Conservation (phyloP, 352 stramenopile genomes). For the Blastocystis sp. region DNA sequence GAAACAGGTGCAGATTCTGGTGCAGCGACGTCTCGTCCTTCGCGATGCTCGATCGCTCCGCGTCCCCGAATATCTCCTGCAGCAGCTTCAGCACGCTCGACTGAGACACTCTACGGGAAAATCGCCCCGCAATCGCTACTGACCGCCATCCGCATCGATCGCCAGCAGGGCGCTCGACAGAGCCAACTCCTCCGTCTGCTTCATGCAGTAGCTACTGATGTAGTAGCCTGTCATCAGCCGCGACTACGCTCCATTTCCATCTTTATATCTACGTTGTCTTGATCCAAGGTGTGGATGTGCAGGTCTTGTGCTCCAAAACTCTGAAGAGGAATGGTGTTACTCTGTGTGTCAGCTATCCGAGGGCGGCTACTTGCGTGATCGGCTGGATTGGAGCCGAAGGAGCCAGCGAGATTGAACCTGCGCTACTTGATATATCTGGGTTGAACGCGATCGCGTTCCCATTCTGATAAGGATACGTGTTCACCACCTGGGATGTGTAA, state of each 20-base stretch:
- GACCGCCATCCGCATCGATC: not conserved
- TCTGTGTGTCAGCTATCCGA: not conserved
- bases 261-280: not conserved
- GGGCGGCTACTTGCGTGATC: not conserved
- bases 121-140: not conserved
- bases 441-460: not conserved
- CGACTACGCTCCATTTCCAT: not conserved
- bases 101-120: not conserved
- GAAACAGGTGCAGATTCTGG: conserved; percentile 27
- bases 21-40: conserved; percentile 16
- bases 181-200: not conserved
- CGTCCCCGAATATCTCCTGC: conserved; percentile 5
- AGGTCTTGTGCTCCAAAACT: not conserved
- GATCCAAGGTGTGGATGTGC: conserved; percentile 15
- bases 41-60: conserved; percentile 1
- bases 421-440: not conserved
- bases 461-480: not conserved
- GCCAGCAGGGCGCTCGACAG: not conserved
- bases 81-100: conserved; percentile 1
- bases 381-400: not conserved
- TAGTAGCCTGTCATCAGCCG: conserved; percentile 7
- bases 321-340: not conserved
- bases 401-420: not conserved
- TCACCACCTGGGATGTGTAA: conserved; percentile 8
- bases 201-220: conserved; percentile 18